Conservation (phyloP, 495 filamentous ascomycete genomes). For the Aspergillus asperescens region DNA sequence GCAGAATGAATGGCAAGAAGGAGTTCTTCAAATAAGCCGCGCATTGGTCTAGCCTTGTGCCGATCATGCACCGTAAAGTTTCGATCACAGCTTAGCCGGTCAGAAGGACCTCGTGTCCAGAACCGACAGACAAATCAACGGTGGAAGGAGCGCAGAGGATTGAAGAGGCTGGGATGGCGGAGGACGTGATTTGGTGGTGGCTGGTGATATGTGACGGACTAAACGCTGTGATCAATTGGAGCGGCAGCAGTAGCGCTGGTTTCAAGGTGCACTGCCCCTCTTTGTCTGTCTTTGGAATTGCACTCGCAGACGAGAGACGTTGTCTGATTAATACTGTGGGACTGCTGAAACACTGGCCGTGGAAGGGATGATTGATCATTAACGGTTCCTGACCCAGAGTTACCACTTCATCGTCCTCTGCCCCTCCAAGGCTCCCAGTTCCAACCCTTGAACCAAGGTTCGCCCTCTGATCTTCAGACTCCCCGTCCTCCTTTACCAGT, state of each 20-base stretch:
- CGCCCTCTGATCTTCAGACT: background rate
- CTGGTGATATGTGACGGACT: constrained; percentile 8
- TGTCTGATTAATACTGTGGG: constrained; percentile 2
- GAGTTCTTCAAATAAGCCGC: background rate
- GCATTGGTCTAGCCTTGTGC: constrained; percentile 10
- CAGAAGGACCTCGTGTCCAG: background rate
- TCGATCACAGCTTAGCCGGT: constrained; percentile 22
- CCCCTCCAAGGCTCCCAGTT: no score
- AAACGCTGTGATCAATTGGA: constrained; percentile 13
- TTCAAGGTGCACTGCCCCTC: constrained; percentile 8
- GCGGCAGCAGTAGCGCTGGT: constrained; percentile 16
- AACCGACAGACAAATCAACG: constrained; percentile 12
- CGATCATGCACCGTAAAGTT: constrained; percentile 24
- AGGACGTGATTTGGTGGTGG: background rate
- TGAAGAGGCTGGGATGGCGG: background rate
- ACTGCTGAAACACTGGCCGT: constrained; percentile 24
- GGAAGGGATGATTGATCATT: no score
- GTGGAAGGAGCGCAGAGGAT: background rate
- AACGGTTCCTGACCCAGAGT: constrained; percentile 6
- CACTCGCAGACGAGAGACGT: background rate
- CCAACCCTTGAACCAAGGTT: constrained; percentile 13
- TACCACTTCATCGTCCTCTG: background rate
- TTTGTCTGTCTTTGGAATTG: background rate
- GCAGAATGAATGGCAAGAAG: background rate
- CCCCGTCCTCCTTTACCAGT: no score